Conservation (phyloP, 495 filamentous ascomycete genomes). For the Talaromyces stipitatus region DNA sequence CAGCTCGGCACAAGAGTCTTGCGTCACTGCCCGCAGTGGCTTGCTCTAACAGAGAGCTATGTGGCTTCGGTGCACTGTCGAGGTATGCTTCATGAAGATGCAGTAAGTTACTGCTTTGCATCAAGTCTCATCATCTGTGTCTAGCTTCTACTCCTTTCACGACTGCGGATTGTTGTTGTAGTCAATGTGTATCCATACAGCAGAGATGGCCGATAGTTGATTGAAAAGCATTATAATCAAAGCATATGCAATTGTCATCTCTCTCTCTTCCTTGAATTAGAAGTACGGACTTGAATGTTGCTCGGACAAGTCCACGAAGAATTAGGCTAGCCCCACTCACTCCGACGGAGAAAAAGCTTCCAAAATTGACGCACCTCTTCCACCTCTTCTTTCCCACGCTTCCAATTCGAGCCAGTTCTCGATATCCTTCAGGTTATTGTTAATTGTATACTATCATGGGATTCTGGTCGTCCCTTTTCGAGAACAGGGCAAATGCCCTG, state of each 20-base stretch:
- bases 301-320: no score
- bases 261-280: no score
- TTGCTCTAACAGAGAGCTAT: not conserved
- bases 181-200: not conserved
- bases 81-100: not conserved
- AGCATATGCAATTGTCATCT: no score
- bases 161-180: not conserved
- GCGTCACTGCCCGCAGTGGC: not conserved
- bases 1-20: not conserved
- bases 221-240: not conserved
- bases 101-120: not conserved
- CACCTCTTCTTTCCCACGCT: not conserved
- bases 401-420: not conserved
- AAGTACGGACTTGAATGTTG: no score
- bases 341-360: not conserved
- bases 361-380: not conserved
- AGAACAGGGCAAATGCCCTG: slow-evolving; percentile 7
- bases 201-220: not conserved
- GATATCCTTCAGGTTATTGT: not conserved
- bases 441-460: slow-evolving; percentile 18
- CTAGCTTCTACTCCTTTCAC: not conserved
- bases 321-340: not conserved
- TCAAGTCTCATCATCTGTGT: not conserved
- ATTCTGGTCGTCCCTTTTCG: slow-evolving; percentile 27
- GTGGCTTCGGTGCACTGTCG: not conserved